A percentile compares a stretch with the other conserved stretches of the same genome.
These are phyloP conservation scores for Backusella westeae DNA, from an alignment of 192 early-diverging fungal genomes.

Conservation along the genomic window DNA sequence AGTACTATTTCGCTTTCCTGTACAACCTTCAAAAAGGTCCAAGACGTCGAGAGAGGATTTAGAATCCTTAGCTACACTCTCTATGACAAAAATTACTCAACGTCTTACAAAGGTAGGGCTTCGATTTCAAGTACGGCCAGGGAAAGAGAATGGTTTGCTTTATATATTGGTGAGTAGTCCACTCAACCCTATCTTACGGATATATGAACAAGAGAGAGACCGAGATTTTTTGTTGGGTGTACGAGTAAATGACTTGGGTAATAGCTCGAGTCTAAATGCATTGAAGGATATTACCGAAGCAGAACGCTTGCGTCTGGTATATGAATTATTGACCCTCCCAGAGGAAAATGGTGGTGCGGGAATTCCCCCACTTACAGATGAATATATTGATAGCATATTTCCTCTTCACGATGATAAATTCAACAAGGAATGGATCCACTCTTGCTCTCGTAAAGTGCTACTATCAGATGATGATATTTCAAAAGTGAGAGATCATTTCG, in stretches of 20 bases:
- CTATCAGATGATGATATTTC: slow-evolving; percentile 70
- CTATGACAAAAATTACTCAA: slow-evolving; percentile 51
- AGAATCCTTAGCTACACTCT: slow-evolving; percentile 36
- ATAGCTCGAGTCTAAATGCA: slow-evolving; percentile 12
- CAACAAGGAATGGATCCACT: slow-evolving; percentile 78
- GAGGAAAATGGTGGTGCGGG: slow-evolving; percentile 60
- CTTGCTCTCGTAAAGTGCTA: slow-evolving; percentile 80
- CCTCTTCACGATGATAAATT: slow-evolving; percentile 77
- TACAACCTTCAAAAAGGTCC: background rate
- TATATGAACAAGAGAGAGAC: slow-evolving; percentile 20
- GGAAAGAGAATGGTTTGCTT: slow-evolving; percentile 45
- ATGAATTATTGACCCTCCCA: slow-evolving; percentile 60
- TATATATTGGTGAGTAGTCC: slow-evolving; percentile 70
- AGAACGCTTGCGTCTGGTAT: slow-evolving; percentile 60
- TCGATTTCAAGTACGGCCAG: slow-evolving; percentile 57
- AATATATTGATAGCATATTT: slow-evolving; percentile 66
- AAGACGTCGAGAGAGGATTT: slow-evolving; percentile 16
- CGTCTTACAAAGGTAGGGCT: slow-evolving; percentile 62
- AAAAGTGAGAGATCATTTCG: slow-evolving; percentile 76
- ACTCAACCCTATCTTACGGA: slow-evolving; percentile 18
- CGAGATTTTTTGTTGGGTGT: slow-evolving; percentile 74
- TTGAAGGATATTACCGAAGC: slow-evolving; percentile 36
- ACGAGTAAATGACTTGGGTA: slow-evolving; percentile 33
- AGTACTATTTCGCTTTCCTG: slow-evolving; percentile 7
- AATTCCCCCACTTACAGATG: slow-evolving; percentile 46